phyloP scores from a whole-genome alignment of 495 filamentous ascomycete genomes.

The Lasiosphaeria hispida region DNA sequence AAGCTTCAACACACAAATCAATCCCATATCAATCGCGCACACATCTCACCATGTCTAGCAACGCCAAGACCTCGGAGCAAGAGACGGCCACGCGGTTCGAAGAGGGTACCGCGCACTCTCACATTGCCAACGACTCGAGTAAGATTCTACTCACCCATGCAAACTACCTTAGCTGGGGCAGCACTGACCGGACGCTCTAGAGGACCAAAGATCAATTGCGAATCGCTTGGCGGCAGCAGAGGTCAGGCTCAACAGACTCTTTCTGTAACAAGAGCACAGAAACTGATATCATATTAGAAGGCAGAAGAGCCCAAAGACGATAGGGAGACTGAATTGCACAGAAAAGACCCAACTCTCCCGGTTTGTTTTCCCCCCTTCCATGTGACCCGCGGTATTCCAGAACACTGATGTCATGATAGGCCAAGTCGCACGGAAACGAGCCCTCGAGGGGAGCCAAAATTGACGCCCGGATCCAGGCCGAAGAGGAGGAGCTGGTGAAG shows the following conservation, averaged over 20 bases:
- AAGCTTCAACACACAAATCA: too few species aligned
- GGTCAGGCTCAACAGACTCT: conserved; percentile 26
- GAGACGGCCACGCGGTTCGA: conserved; percentile 54
- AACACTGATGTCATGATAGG: conserved; percentile 40
- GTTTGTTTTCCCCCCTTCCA: conserved; percentile 40
- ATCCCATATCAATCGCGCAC: too few species aligned
- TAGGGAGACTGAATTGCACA: conserved; percentile 54
- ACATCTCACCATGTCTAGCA: too few species aligned
- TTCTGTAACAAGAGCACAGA: background rate
- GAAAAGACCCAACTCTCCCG: conserved; percentile 66
- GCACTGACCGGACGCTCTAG: conserved; percentile 33
- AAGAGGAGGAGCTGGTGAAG: conserved; percentile 44
- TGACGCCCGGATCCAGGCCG: conserved; percentile 65
- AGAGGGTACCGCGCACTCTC: conserved; percentile 64
- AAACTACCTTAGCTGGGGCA: background rate
- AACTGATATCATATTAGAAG: background rate
- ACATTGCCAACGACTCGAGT: conserved; percentile 72
- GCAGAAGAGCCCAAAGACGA: conserved; percentile 32
- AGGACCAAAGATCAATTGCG: conserved; percentile 77
- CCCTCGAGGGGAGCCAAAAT: conserved; percentile 70
- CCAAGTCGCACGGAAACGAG: conserved; percentile 66
- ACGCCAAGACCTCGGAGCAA: conserved; percentile 52
- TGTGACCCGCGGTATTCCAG: background rate
- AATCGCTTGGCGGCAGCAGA: conserved; percentile 68
- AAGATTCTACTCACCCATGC: conserved; percentile 6